Base-by-base conservation (phyloP, 108 stramenopile species). In the Nitzschia inconspicua region DNA sequence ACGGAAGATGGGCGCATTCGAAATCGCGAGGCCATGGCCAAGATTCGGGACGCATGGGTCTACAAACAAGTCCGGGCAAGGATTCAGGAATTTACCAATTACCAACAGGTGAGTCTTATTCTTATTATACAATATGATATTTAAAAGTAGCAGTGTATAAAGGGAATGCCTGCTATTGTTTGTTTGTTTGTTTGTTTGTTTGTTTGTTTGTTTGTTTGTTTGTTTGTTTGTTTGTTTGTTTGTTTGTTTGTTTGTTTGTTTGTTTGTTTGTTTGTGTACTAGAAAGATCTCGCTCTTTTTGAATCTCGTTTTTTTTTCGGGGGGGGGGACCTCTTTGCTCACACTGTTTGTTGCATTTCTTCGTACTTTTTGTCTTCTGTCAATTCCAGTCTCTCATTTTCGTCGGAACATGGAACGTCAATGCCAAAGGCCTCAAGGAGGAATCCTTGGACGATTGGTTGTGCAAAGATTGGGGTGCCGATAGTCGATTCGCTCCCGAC, bases 351-450 rank as follows among this genome's bases (percentile, higher is more conserved):
- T 28, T 41, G 56, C 23, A 41, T 63, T 1, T 14, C 6, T 40
- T 19, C 32, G n/a, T 5, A 25, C 11, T 26, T 19, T 28, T 27
- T 27, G 16, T 43, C 32, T 19, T 23, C 16, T 54, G 13, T 32
- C 23, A 23, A 42, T 46, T n/a, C 35, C 11, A 48, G 34, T 14
- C 48, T 44, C 28, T 35, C 4, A 44, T 44, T 34, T 97, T 97
- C 73, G 72, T 89, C 26, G 96, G 96, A 19, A 98, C 97, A 4
- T 99, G 96, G 96, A 99, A 99, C 59, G 99, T 98, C 31, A 98
- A 97, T 61, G 98, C 96, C 63, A 99, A 99, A 68, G 93, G 94
- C 28, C 80, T 91, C 14, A 89, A 91, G 31, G 91, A 92, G 51
- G 56, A 63, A 18, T 50, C 68, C 35, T 60, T 98, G n/a, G 73